These are phyloP conservation scores for Sclerospora graminicola DNA, from an alignment of 352 stramenopile genomes.

Conservation along the genomic window DNA sequence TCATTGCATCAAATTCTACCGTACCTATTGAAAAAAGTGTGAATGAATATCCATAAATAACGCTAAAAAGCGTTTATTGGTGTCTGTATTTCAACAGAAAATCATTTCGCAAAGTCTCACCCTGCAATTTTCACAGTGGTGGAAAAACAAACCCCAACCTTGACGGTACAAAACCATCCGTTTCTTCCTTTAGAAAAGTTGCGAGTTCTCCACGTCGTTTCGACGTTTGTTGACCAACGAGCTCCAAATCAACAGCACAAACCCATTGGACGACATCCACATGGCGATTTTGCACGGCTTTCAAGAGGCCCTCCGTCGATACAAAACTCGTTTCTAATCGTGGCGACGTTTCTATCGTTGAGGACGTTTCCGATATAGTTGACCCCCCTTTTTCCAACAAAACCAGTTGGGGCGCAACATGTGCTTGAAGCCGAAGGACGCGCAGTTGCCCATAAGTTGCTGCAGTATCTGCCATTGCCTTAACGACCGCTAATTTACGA, in stretches of 20 bases:
- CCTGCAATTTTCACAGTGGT: conserved; percentile 7
- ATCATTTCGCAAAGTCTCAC: conserved; percentile 2
- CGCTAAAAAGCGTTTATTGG: too few relatives aligned
- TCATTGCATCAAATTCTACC: too few relatives aligned
- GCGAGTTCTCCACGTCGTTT: conserved; percentile 15
- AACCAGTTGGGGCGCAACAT: conserved; percentile 10
- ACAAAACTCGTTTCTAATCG: conserved; percentile 18
- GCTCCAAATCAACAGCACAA: conserved; percentile 13
- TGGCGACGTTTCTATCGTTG: background rate
- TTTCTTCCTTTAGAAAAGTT: conserved; percentile 20
- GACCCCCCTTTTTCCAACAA: background rate
- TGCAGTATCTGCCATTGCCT: conserved; percentile 15
- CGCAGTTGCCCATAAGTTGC: conserved; percentile 21
- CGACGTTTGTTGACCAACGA: conserved; percentile 14
- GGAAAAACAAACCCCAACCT: conserved; percentile 21
- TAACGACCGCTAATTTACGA: conserved; percentile 16
- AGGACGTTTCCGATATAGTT: background rate
- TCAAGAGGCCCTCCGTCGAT: conserved; percentile 16
- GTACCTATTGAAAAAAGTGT: too few relatives aligned
- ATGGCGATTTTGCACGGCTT: conserved; percentile 20
- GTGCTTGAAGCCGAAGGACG: conserved; percentile 20
- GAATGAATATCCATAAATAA: too few relatives aligned
- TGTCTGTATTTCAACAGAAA: too few relatives aligned
- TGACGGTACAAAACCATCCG: conserved; percentile 18
- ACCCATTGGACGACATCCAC: conserved; percentile 30